A percentile compares a stretch with the other conserved stretches of the same genome.
Evolutionary conservation across 306 rosid genomes (phyloP).

Genomic region (Abrus precatorius): DNA sequence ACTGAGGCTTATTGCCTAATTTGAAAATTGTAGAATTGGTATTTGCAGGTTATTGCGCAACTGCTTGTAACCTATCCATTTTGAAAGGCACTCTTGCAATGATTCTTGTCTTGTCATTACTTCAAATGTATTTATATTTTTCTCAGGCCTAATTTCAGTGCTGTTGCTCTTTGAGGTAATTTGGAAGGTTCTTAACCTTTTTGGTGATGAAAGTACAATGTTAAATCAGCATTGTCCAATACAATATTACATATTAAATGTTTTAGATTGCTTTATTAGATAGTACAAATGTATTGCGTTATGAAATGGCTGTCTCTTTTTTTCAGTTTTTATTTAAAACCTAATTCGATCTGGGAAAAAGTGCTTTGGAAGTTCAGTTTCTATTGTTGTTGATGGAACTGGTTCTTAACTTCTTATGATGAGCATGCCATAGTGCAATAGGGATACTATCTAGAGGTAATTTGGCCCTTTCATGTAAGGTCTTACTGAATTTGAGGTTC

Average conservation of each 20-base stretch:
- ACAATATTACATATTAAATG: background rate
- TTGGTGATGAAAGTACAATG: slow-evolving; percentile 7
- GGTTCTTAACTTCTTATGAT: slow-evolving; percentile 20
- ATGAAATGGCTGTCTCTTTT: slow-evolving; percentile 8
- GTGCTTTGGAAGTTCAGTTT: slow-evolving; percentile 29
- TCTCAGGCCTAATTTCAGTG: background rate
- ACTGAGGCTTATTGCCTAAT: slow-evolving; percentile 3
- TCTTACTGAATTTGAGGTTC: slow-evolving; percentile 13
- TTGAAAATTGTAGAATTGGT: slow-evolving; percentile 1
- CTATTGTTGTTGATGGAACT: slow-evolving; percentile 16
- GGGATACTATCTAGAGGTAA: slow-evolving; percentile 2
- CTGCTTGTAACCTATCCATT: slow-evolving; percentile 17
- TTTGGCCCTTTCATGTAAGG: slow-evolving; percentile 1
- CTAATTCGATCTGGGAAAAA: slow-evolving; percentile 16
- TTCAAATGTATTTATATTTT: background rate
- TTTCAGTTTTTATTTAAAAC: background rate
- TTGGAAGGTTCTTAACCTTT: slow-evolving; percentile 14
- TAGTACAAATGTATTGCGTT: background rate
- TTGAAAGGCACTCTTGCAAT: slow-evolving; percentile 5
- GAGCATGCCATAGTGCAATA: slow-evolving; percentile 5
- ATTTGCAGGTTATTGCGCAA: background rate
- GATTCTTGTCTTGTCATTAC: background rate
- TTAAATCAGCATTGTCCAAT: background rate
- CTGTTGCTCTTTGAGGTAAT: slow-evolving; percentile 20
- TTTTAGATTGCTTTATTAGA: slow-evolving; percentile 9